Evolutionary conservation across 1,284 basidiomycete species (phyloP), one percentile per base, ranked within the genome.

Genomic region (Trichosporon faecale): DNA sequence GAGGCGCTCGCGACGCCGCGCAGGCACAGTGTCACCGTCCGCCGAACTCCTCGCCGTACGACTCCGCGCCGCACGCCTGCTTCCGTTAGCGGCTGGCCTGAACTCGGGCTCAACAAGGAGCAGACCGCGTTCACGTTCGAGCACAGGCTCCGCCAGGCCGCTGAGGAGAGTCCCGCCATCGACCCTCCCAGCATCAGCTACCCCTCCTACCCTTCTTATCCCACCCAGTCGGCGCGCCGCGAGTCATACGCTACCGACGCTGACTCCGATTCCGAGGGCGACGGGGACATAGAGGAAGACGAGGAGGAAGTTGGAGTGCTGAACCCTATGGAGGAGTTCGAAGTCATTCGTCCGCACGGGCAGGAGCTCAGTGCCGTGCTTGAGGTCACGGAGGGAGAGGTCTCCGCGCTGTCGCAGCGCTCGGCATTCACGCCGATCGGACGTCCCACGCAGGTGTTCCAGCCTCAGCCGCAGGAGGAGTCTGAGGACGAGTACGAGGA

Each of bases 291-390:
- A 29, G 7, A 29, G 25, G 27, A 31, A 4, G 55, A 29, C 16
- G 27, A 61, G 57, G 57, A 31, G 6, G 57, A 61, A 18, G 57
- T 8, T 6, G 57, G 18, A 12, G 16, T 61, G 29, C 23, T 61
- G 27, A 33, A 31, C 27, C 57, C 57, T 2, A 11, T n/a, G 29
- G 27, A 60, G 55, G 57, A 61, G 29, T 33, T 61, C 27, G 57
- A 61, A 6, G 14, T 6, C 16, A 61, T 61, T 29, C 27, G 57
- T 5, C 57, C 57, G 2, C 57, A 61, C 29, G 57, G 57, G 11
- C 57, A 61, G 57, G 57, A 61, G 9, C 57, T 61, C 57, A 61
- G 57, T 18, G 57, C 57, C 29, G 57, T 61, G 29, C 57, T 61
- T 29, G 57, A 61, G 29, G 57, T 61, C 29, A 61, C 57, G 18